A percentile compares a stretch with the other conserved stretches of the same genome.
Conservation (phyloP, 805 yeast species). For the Candida quercuum region DNA sequence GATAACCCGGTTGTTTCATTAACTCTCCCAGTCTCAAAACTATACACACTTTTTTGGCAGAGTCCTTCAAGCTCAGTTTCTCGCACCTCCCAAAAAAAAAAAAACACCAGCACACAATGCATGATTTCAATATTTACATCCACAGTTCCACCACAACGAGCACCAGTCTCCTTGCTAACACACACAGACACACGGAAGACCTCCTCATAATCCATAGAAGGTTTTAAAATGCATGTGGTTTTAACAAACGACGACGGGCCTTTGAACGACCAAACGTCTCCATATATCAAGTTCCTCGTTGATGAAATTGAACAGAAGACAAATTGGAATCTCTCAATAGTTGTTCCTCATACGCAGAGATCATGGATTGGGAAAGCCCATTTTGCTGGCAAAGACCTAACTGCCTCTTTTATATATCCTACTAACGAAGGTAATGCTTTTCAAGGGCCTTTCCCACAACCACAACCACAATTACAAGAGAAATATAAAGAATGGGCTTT, state of each 20-base stretch:
- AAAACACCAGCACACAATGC: too few species aligned
- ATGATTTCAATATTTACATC: too few species aligned
- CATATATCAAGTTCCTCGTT: slow-evolving; percentile 78
- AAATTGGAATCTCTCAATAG: slow-evolving; percentile 81
- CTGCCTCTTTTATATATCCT: slow-evolving; percentile 62
- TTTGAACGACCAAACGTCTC: slow-evolving; percentile 70
- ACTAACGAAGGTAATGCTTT: slow-evolving; percentile 45
- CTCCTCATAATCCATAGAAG: too few species aligned
- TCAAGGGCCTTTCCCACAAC: slow-evolving; percentile 62
- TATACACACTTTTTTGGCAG: too few species aligned
- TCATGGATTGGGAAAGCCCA: slow-evolving; percentile 99
- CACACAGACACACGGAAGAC: too few species aligned
- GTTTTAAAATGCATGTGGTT: slow-evolving; percentile 7
- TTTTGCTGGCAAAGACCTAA: slow-evolving; percentile 67
- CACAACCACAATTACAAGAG: slow-evolving; percentile 34
- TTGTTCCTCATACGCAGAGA: slow-evolving; percentile 75
- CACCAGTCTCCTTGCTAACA: too few species aligned
- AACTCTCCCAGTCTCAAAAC: too few species aligned
- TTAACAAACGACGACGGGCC: slow-evolving; percentile 97
- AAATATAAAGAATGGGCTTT: slow-evolving; percentile 75
- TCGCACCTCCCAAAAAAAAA: too few species aligned
- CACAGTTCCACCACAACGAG: too few species aligned
- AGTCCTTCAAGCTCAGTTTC: too few species aligned
- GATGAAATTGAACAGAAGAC: slow-evolving; percentile 59
- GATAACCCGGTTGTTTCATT: too few species aligned